Conservation (phyloP, 768 basidiomycete genomes). For the Trametopsis cervina region DNA sequence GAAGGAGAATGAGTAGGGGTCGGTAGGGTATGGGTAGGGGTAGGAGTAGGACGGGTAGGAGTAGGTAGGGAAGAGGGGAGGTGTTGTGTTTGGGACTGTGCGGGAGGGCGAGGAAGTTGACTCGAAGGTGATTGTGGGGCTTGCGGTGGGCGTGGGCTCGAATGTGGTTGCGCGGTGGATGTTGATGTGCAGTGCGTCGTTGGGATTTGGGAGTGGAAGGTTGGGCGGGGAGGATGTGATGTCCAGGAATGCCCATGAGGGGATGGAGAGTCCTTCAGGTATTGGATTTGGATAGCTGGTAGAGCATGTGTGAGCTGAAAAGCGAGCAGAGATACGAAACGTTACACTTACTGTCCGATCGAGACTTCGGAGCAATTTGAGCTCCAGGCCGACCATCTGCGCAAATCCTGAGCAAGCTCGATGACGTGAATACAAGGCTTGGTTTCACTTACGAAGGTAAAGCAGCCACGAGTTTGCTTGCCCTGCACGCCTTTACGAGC, state of each 20-base stretch:
- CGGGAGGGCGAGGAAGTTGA: not conserved
- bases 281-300: slow-evolving; percentile 33
- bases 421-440: not conserved
- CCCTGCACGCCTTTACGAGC: not conserved
- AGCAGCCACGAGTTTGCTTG: not conserved
- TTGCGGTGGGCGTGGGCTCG: not conserved
- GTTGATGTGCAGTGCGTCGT: not conserved
- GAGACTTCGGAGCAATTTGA: not conserved
- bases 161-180: not conserved
- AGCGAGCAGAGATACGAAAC: not conserved
- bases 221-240: slow-evolving; percentile 23
- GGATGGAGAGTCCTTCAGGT: slow-evolving; percentile 43
- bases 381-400: not conserved
- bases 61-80: not conserved
- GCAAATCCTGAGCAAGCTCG: not conserved
- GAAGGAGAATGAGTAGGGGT: not conserved
- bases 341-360: not conserved
- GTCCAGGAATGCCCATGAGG: slow-evolving; percentile 57
- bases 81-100: slow-evolving; percentile 3
- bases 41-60: slow-evolving; percentile 1
- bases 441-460: not conserved
- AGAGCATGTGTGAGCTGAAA: not conserved
- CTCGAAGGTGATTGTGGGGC: not conserved
- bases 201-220: not conserved
- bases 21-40: not conserved